A percentile compares a stretch with the other conserved stretches of the same genome.
phyloP scores from a whole-genome alignment of 331 rosid genomes.

The Pyracantha coccinea region DNA sequence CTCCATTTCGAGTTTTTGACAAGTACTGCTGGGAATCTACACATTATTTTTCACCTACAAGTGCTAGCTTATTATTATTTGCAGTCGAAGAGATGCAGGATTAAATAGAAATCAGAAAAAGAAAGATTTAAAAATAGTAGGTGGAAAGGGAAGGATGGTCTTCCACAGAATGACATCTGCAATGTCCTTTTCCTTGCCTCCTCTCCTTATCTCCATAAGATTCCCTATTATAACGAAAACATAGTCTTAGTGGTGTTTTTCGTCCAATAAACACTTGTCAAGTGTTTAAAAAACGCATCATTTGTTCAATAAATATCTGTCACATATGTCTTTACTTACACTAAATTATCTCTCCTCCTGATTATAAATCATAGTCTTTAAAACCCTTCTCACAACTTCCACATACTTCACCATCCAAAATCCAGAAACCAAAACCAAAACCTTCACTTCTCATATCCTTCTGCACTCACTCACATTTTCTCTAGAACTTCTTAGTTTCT shows the following conservation, averaged over 20 bases:
- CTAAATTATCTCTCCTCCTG: slow-evolving; percentile 12
- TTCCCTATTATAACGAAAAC: background rate
- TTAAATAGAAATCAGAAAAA: slow-evolving; percentile 38
- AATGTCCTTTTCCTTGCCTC: slow-evolving; percentile 41
- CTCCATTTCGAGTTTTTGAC: slow-evolving; percentile 41
- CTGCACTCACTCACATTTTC: background rate
- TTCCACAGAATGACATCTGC: slow-evolving; percentile 57
- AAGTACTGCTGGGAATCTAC: slow-evolving; percentile 36
- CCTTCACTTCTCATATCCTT: background rate
- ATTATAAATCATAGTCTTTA: slow-evolving; percentile 39
- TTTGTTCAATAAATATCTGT: no score
- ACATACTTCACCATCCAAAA: background rate
- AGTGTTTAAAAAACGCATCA: no score
- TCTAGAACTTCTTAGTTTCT: background rate
- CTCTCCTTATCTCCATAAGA: background rate
- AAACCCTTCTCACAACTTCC: slow-evolving; percentile 22
- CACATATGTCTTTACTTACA: no score
- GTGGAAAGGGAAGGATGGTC: slow-evolving; percentile 35
- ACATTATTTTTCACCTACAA: slow-evolving; percentile 32
- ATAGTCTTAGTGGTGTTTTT: no score
- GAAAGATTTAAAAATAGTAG: slow-evolving; percentile 26
- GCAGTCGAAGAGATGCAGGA: slow-evolving; percentile 24
- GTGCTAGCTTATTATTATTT: slow-evolving; percentile 26
- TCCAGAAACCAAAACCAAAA: slow-evolving; percentile 1
- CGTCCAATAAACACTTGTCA: no score